phyloP scores from a whole-genome alignment of 805 yeast species.

The Metschnikowia lachancei region DNA sequence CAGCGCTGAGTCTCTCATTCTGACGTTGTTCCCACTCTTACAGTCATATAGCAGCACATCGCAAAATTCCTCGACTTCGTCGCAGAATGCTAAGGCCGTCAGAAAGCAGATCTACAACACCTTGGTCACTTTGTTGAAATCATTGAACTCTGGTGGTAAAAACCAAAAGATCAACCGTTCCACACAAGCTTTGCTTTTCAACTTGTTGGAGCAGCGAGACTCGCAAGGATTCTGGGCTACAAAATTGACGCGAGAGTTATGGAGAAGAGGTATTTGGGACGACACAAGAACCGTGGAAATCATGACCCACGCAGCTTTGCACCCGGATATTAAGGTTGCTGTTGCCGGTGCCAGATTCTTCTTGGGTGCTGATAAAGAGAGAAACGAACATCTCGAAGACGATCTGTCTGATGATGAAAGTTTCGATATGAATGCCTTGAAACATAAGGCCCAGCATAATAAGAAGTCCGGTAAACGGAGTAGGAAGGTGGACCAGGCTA shows the following conservation, averaged over 20 bases:
- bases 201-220: conserved; percentile 74
- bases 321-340: conserved; percentile 82
- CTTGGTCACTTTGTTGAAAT: conserved; percentile 71
- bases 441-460: conserved; percentile 79
- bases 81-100: conserved; percentile 73
- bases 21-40: conserved; percentile 83
- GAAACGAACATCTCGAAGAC: conserved; percentile 80
- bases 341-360: conserved; percentile 88
- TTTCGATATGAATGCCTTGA: conserved; percentile 67
- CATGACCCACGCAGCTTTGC: conserved; percentile 93
- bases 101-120: conserved; percentile 81
- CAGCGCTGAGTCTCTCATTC: conserved; percentile 75
- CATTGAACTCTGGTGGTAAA: conserved; percentile 83
- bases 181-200: conserved; percentile 89
- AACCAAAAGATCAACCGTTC: conserved; percentile 86
- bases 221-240: conserved; percentile 93
- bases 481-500: conserved; percentile 74
- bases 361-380: conserved; percentile 90
- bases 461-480: conserved; percentile 79
- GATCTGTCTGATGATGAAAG: conserved; percentile 68
- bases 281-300: conserved; percentile 95
- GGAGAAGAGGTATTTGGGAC: conserved; percentile 99
- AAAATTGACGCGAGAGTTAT: conserved; percentile 86
- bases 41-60: conserved; percentile 54
- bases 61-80: conserved; percentile 30